phyloP scores from a whole-genome alignment of 371 early-diverging fungal genomes.

The Rhizopus delemar region DNA sequence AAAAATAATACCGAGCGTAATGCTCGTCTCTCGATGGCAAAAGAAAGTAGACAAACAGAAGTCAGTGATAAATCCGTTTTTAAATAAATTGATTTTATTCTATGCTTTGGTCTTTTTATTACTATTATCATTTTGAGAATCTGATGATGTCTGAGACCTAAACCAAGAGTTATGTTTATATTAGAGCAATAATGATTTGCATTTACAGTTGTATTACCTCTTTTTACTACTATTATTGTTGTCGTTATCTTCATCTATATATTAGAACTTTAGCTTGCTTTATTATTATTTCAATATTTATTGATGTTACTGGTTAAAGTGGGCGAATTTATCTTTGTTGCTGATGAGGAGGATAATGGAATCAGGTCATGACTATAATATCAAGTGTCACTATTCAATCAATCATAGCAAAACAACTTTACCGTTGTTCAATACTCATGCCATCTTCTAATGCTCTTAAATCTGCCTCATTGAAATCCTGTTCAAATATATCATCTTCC shows the following conservation, averaged over 20 bases:
- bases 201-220: too few species aligned
- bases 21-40: slow-evolving; percentile 49
- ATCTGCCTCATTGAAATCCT: slow-evolving; percentile 4
- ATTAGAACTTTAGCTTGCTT: too few species aligned
- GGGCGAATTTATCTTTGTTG: too few species aligned
- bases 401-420: not conserved
- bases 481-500: slow-evolving; percentile 4
- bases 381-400: not conserved
- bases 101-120: not conserved
- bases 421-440: not conserved
- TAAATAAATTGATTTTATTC: slow-evolving; percentile 34
- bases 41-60: slow-evolving; percentile 54
- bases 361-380: too few species aligned
- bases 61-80: slow-evolving; percentile 58
- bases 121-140: not conserved
- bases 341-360: too few species aligned
- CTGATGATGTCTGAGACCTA: not conserved
- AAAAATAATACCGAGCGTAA: slow-evolving; percentile 48
- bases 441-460: slow-evolving; percentile 1
- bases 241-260: too few species aligned
- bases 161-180: too few species aligned
- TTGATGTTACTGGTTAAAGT: too few species aligned
- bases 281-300: too few species aligned
- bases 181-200: too few species aligned
- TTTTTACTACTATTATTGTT: too few species aligned